Evolutionary conservation across 1,284 basidiomycete genomes (phyloP), one percentile per base, ranked within the genome.

Genomic region (Cutaneotrichosporon spelunceum): DNA sequence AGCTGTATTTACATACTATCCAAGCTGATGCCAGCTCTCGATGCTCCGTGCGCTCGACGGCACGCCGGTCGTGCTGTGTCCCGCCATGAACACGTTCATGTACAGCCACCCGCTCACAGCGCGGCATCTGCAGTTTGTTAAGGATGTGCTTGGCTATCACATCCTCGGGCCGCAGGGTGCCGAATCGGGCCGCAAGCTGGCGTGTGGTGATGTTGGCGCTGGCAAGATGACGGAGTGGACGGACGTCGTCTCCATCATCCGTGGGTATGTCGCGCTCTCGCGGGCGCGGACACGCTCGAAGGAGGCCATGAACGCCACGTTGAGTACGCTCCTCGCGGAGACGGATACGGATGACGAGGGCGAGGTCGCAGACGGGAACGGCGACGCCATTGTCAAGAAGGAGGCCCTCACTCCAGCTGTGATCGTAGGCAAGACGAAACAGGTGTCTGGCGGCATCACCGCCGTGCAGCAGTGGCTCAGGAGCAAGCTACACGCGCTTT

Each of bases 11-110:
- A 14, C 29, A 49, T 30, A 34, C n/a, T n/a, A n/a, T 19, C 6
- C 5, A 26, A 50, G 48, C 66, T 59, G 36, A 50, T 42, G 5
- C 13, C 2, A 95, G 92, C 95, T 93, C 2, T 93, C 90, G 7
- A 82, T 98, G 10, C 84, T 99, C 62, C 87, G 95, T 19, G 95
- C 94, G 0, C 82, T 96, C 0, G 82, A 88, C 9, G 83, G 83
- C 2, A 95, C 89, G 0, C 88, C 89, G 2, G 92, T 91, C 19
- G 89, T 88, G 69, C 79, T 98, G 33, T 98, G 94, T 71, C 96
- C 95, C 3, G 95, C 96, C 0, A 99, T 98, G 95, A 99, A 99
- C 77, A 98, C 94, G 6, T 82, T 91, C 68, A 99, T 99, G 95
- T 98, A 90, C 74, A 84, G 90, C 66, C 93, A 99, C 72, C 92